phyloP scores from a whole-genome alignment of 2,329 filamentous ascomycete species.

The Lachnellula arida region DNA sequence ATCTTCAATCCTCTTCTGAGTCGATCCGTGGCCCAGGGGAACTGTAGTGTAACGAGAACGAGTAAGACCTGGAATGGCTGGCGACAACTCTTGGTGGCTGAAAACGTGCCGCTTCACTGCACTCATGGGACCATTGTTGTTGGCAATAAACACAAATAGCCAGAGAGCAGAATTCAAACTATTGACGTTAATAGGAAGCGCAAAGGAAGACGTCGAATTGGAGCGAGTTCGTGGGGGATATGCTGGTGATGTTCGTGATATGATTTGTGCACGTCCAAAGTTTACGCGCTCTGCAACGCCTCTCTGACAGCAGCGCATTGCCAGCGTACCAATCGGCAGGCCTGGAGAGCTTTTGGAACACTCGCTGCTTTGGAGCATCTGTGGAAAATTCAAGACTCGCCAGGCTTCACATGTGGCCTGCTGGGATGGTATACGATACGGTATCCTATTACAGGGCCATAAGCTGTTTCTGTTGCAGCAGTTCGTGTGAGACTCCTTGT shows the following conservation, averaged over 20 bases:
- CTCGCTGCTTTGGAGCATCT: slow-evolving; percentile 23
- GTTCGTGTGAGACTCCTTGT: neutral
- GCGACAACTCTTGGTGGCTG: neutral
- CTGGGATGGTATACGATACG: neutral
- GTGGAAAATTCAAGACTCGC: neutral
- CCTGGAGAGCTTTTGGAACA: slow-evolving; percentile 24
- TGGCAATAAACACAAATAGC: neutral
- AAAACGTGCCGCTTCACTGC: neutral
- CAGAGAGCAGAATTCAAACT: neutral
- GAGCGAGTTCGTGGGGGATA: neutral
- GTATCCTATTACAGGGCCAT: neutral
- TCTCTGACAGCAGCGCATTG: slow-evolving; percentile 22
- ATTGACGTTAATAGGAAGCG: neutral
- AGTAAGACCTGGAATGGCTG: neutral
- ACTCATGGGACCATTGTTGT: neutral
- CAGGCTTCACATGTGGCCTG: slow-evolving; percentile 10
- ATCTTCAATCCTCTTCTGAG: neutral
- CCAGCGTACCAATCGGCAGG: slow-evolving; percentile 21
- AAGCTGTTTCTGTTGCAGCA: neutral
- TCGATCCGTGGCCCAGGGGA: neutral
- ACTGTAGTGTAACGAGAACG: neutral
- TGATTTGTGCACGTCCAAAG: neutral
- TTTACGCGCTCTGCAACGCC: slow-evolving; percentile 29
- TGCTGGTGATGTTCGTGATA: too few relatives aligned
- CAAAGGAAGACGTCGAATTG: neutral